Conservation (phyloP, 176 grass and related monocot genomes). For the Aechmea fasciata region DNA sequence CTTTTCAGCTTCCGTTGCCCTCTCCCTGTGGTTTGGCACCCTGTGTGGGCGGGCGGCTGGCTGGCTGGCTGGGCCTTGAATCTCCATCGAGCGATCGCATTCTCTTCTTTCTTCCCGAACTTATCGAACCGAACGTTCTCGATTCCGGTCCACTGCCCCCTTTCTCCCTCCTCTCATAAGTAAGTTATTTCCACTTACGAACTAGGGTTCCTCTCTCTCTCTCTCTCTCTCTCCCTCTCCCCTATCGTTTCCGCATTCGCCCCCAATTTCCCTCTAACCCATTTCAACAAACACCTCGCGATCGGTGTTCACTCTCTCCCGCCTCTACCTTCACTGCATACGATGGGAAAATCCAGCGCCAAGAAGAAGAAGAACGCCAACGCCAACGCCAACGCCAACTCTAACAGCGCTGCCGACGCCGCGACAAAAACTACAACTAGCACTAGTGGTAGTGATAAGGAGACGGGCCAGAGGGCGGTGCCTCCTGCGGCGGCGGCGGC, state of each 20-base stretch:
- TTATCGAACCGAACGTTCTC: too few relatives aligned
- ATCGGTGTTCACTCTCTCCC: not conserved
- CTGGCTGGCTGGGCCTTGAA: too few relatives aligned
- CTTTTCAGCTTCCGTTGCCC: too few relatives aligned
- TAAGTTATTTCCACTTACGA: not conserved
- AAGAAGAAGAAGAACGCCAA: conserved; percentile 60
- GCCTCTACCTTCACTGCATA: conserved; percentile 15
- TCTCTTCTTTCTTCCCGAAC: too few relatives aligned
- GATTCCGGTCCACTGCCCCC: too few relatives aligned
- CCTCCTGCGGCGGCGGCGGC: conserved; percentile 14
- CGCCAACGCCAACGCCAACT: conserved; percentile 14
- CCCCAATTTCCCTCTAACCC: not conserved
- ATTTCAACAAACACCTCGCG: not conserved
- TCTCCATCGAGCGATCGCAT: too few relatives aligned
- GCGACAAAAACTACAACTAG: conserved; percentile 7
- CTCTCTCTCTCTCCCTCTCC: conserved; percentile 5
- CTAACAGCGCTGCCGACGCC: not conserved
- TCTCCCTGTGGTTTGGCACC: too few relatives aligned
- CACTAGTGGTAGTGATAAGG: not conserved
- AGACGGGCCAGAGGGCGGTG: not conserved
- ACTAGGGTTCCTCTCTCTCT: conserved; percentile 24
- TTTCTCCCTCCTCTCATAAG: too few relatives aligned
- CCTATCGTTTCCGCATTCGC: not conserved
- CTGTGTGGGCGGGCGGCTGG: too few relatives aligned
- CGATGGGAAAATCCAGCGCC: conserved; percentile 85